Conservation (phyloP, 108 stramenopile genomes). For the Cylindrotheca closterium region DNA sequence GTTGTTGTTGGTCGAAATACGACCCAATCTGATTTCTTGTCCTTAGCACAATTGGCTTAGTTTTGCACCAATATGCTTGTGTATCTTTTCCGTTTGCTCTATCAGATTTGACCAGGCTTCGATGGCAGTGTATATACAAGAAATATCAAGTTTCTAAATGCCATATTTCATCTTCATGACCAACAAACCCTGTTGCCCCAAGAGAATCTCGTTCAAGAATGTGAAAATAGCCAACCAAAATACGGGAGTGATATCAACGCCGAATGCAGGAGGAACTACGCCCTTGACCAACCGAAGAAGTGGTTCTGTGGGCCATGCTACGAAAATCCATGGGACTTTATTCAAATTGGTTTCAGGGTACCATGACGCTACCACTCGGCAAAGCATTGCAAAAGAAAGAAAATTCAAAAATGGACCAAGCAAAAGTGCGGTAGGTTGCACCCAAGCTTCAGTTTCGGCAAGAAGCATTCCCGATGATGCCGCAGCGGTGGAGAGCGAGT, state of each 20-base stretch:
- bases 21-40: too few species aligned
- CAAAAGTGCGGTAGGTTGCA: conserved; percentile 63
- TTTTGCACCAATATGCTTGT: too few species aligned
- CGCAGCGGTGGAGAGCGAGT: conserved; percentile 2
- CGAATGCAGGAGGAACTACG: conserved; percentile 88
- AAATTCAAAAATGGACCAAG: conserved; percentile 81
- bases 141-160: too few species aligned
- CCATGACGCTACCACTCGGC: conserved; percentile 86
- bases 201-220: conserved; percentile 91
- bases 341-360: conserved; percentile 81
- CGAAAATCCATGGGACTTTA: conserved; percentile 76
- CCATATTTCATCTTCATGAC: conserved; percentile 93
- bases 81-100: too few species aligned
- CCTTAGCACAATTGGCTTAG: too few species aligned
- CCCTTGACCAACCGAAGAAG: conserved; percentile 66
- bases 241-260: conserved; percentile 97
- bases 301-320: conserved; percentile 84
- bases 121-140: too few species aligned
- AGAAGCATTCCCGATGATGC: conserved; percentile 37
- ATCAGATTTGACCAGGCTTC: too few species aligned
- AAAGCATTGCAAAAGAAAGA: conserved; percentile 83
- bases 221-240: conserved; percentile 93
- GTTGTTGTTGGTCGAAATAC: too few species aligned
- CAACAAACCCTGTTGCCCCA: conserved; percentile 94
- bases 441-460: conserved; percentile 87